These are phyloP conservation scores for Torulaspora franciscae DNA, from an alignment of 805 yeast genomes.

Conservation along the genomic window DNA sequence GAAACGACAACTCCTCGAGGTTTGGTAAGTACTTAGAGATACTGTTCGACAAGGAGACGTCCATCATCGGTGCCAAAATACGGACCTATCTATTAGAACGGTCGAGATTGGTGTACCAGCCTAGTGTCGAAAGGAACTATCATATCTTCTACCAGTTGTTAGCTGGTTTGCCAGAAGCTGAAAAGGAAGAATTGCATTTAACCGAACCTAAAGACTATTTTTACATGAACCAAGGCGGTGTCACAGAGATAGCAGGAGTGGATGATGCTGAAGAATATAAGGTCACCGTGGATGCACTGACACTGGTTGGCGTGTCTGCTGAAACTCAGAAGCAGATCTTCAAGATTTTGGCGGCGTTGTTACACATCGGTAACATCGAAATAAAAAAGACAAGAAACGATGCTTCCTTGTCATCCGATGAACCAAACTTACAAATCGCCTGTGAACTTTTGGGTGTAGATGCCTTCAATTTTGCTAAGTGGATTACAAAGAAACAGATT, in stretches of 20 bases:
- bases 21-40: conserved; percentile 94
- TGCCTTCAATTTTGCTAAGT: conserved; percentile 68
- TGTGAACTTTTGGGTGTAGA: conserved; percentile 82
- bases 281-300: conserved; percentile 69
- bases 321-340: conserved; percentile 65
- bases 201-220: conserved; percentile 62
- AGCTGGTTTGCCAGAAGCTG: conserved; percentile 56
- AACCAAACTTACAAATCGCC: conserved; percentile 76
- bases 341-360: conserved; percentile 76
- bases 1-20: conserved; percentile 91
- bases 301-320: conserved; percentile 65
- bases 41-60: conserved; percentile 66
- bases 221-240: conserved; percentile 89
- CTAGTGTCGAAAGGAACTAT: conserved; percentile 81
- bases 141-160: conserved; percentile 90
- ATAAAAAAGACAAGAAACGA: conserved; percentile 81
- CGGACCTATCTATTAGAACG: conserved; percentile 91
- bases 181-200: conserved; percentile 56
- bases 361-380: conserved; percentile 90
- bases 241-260: conserved; percentile 61
- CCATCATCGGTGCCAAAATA: conserved; percentile 89
- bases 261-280: conserved; percentile 77
- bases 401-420: conserved; percentile 78
- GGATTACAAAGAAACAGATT: conserved; percentile 91
- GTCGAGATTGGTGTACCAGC: conserved; percentile 91